These are phyloP conservation scores for Sungouiella blattae DNA, from an alignment of 805 yeast species.

Conservation along the genomic window DNA sequence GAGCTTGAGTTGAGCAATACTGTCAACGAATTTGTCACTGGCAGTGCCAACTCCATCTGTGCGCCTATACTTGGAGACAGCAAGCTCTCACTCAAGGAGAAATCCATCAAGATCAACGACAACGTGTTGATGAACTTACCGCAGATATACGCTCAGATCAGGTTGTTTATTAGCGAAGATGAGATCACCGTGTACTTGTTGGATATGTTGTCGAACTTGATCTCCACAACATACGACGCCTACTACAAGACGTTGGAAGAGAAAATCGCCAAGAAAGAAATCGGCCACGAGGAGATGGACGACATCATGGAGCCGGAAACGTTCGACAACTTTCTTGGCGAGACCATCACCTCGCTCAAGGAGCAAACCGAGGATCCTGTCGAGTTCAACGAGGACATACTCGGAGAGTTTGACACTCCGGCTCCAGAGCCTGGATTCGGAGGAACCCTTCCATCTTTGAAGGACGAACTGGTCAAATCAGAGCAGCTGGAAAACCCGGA, in stretches of 20 bases:
- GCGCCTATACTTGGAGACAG: conserved; percentile 31
- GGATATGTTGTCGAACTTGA: conserved; percentile 41
- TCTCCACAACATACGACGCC: conserved; percentile 54
- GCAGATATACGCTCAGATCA: conserved; percentile 48
- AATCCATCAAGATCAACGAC: conserved; percentile 42
- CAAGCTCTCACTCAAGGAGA: conserved; percentile 21
- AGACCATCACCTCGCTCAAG: conserved; percentile 17
- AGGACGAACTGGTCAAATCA: no score
- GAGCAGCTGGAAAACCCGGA: no score
- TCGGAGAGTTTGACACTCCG: no score
- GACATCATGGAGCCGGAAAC: conserved; percentile 65
- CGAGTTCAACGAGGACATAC: no score
- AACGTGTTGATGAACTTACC: conserved; percentile 55
- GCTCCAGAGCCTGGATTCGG: no score
- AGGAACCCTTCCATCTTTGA: no score
- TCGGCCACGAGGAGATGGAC: conserved; percentile 29
- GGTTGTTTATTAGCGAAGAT: conserved; percentile 53
- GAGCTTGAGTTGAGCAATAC: conserved; percentile 68
- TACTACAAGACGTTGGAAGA: conserved; percentile 39
- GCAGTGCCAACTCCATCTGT: conserved; percentile 41
- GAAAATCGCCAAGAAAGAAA: conserved; percentile 19
- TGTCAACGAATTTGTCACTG: conserved; percentile 66
- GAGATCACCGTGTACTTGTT: conserved; percentile 34
- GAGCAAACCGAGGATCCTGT: no score
- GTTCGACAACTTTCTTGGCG: conserved; percentile 47